Conservation (phyloP, 805 yeast genomes). For the Lachancea quebecensis region DNA sequence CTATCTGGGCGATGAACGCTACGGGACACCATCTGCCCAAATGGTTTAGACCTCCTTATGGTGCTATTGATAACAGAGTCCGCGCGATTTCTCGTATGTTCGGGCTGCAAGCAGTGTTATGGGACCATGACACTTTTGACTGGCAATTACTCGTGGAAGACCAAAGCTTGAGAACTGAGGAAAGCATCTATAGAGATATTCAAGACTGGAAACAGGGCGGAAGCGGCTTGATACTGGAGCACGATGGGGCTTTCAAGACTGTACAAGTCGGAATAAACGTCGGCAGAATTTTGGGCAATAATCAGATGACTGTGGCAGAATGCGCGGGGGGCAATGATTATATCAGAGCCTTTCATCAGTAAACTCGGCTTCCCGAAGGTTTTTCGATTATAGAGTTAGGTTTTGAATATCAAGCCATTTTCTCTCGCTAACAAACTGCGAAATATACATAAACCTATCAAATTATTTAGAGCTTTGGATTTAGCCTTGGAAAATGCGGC, state of each 20-base stretch:
- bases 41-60: constrained; percentile 96
- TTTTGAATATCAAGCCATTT: too few species aligned
- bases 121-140: constrained; percentile 90
- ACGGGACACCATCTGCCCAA: constrained; percentile 81
- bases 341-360: constrained; percentile 32
- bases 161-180: constrained; percentile 35
- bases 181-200: constrained; percentile 51
- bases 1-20: constrained; percentile 97
- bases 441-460: too few species aligned
- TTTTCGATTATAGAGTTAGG: too few species aligned
- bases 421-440: too few species aligned
- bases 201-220: constrained; percentile 41
- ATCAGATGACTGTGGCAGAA: constrained; percentile 71
- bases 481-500: too few species aligned
- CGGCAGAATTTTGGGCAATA: constrained; percentile 45
- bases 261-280: constrained; percentile 63
- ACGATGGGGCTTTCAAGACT: constrained; percentile 64
- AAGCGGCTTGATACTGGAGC: constrained; percentile 75
- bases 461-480: too few species aligned
- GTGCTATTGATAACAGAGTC: constrained; percentile 85
- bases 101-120: constrained; percentile 79
- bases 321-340: constrained; percentile 67
- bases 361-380: too few species aligned
- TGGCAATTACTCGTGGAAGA: constrained; percentile 64
- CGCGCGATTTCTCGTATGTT: constrained; percentile 72